A percentile compares a stretch with the other conserved stretches of the same genome.
Evolutionary conservation across 2,329 filamentous ascomycete genomes (phyloP).

Genomic region (Trichocomaceae sp.): DNA sequence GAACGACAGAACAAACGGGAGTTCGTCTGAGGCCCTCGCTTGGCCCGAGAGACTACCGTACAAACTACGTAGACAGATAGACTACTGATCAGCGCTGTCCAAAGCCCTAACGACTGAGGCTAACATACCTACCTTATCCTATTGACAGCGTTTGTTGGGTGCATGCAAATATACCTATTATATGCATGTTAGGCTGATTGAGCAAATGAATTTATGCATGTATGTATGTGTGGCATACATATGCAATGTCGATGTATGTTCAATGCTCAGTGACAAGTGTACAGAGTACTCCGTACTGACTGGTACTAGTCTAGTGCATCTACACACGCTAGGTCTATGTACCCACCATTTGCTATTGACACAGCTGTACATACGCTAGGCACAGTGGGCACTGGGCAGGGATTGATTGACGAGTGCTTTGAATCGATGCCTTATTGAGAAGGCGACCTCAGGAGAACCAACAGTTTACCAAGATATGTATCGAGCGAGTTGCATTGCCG

Average conservation of each 20-base stretch:
- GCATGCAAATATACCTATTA: neutral
- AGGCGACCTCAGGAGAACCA: no score
- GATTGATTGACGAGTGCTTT: neutral
- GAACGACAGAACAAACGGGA: neutral
- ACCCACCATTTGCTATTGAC: neutral
- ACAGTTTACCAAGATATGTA: neutral
- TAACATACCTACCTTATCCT: neutral
- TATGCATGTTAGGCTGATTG: no score
- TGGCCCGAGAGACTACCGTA: no score
- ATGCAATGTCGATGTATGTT: neutral
- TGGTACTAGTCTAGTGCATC: neutral
- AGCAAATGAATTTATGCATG: neutral
- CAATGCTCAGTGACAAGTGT: neutral
- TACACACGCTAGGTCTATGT: neutral
- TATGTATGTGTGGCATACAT: neutral
- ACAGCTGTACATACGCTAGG: neutral
- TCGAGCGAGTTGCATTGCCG: no score
- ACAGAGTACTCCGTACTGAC: no score
- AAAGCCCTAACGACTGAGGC: no score
- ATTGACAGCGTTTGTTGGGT: neutral
- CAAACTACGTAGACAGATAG: neutral
- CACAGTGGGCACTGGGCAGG: neutral
- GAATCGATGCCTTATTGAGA: conserved; percentile 5
- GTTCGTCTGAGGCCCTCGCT: neutral
- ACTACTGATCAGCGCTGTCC: neutral